A percentile compares a stretch with the other conserved stretches of the same genome.
These are phyloP conservation scores for Arxiozyma heterogenica DNA, from an alignment of 1,139 yeast species.

Conservation along the genomic window DNA sequence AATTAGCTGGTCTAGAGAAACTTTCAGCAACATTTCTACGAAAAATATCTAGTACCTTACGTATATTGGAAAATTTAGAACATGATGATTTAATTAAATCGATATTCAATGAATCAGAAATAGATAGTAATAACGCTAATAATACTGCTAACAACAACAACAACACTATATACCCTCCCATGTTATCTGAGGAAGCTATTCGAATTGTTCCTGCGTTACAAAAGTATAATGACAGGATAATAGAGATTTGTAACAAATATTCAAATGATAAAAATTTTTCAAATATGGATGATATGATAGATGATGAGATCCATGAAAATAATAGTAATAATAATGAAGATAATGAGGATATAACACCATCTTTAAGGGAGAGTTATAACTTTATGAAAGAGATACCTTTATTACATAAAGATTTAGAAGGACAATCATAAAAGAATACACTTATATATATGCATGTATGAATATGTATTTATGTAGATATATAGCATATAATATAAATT, in stretches of 20 bases:
- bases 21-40: constrained; percentile 28
- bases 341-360: constrained; percentile 20
- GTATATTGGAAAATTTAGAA: constrained; percentile 21
- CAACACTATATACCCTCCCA: constrained; percentile 2
- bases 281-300: constrained; percentile 8
- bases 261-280: constrained; percentile 5
- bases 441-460: neutral
- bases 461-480: no score
- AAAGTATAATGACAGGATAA: constrained; percentile 22
- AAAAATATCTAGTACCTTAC: constrained; percentile 25
- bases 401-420: constrained; percentile 20
- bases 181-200: constrained; percentile 15
- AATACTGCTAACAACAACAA: neutral
- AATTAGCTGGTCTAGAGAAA: constrained; percentile 23
- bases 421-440: neutral
- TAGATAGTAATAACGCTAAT: neutral
- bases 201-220: constrained; percentile 20
- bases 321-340: constrained; percentile 1
- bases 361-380: constrained; percentile 22
- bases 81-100: neutral
- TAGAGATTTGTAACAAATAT: neutral
- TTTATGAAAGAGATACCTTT: constrained; percentile 24
- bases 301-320: constrained; percentile 4
- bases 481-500: no score
- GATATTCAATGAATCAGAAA: neutral